These are phyloP conservation scores for Pseudocercospora eumusae DNA, from an alignment of 2,329 filamentous ascomycete species.

Conservation along the genomic window DNA sequence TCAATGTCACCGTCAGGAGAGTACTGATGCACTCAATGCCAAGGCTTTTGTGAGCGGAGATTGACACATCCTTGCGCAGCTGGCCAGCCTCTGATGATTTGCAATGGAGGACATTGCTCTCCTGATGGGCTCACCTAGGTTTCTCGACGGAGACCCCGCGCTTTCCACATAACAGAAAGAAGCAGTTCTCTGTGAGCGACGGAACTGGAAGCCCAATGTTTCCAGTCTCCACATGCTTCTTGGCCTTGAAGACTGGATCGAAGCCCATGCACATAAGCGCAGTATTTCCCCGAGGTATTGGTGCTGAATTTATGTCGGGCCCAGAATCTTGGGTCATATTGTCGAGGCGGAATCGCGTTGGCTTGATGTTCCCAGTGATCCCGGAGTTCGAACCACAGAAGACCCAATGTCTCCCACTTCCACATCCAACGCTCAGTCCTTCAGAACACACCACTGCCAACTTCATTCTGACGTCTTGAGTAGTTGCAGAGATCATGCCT, in stretches of 20 bases:
- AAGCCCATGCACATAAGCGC: no score
- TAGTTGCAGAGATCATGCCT: not conserved
- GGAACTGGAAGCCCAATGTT: no score
- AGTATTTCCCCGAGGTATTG: not conserved
- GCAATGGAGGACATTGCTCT: not conserved
- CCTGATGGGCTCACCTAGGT: not conserved
- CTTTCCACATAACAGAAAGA: no score
- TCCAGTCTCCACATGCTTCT: no score
- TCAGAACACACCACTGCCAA: not conserved
- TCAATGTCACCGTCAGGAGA: no score
- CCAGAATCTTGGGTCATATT: not conserved
- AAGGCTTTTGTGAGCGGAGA: no score
- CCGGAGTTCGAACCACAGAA: not conserved
- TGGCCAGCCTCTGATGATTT: no score
- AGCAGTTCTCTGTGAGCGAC: no score
- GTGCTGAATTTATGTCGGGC: not conserved
- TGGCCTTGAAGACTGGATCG: no score
- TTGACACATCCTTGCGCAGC: no score
- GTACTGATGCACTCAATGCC: no score
- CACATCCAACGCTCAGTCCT: not conserved
- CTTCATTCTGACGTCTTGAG: not conserved
- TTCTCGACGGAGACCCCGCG: no score
- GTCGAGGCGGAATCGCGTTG: not conserved
- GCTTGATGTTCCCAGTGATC: not conserved
- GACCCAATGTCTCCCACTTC: not conserved